Evolutionary conservation across 108 stramenopile species (phyloP).

Genomic region (Epipyxis sp.): DNA sequence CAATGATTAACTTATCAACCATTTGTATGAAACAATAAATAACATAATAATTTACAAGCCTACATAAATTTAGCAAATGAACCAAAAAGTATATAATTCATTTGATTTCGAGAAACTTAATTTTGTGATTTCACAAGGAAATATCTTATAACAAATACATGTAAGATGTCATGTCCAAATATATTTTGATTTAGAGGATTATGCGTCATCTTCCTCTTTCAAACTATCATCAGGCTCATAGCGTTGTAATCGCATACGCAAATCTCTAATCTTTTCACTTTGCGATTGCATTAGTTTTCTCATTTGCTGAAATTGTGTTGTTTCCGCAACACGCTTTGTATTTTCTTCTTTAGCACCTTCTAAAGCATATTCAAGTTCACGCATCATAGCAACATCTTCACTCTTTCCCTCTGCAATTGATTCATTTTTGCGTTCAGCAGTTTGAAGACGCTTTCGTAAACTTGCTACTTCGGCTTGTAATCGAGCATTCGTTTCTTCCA

Average conservation of each 20-base stretch:
- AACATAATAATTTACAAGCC: too few species aligned
- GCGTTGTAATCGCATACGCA: neutral
- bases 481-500: conserved; percentile 23
- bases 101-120: too few species aligned
- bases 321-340: conserved; percentile 29
- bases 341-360: conserved; percentile 20
- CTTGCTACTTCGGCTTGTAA: conserved; percentile 2
- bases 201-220: conserved; percentile 30
- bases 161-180: too few species aligned
- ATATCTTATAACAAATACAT: too few species aligned
- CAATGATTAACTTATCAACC: too few species aligned
- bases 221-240: conserved; percentile 20
- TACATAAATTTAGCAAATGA: too few species aligned
- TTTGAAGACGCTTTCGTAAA: neutral
- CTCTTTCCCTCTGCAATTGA: neutral
- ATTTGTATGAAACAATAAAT: too few species aligned
- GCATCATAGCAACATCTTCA: neutral
- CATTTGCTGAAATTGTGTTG: conserved; percentile 33
- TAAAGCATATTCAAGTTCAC: conserved; percentile 3
- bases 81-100: too few species aligned
- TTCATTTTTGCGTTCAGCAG: conserved; percentile 15
- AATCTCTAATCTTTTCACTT: conserved; percentile 29
- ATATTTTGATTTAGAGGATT: too few species aligned
- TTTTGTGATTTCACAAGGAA: too few species aligned
- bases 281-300: conserved; percentile 22